Evolutionary conservation across 2,329 filamentous ascomycete species (phyloP), one percentile per base, ranked within the genome.

Genomic region (Phialophora expanda): DNA sequence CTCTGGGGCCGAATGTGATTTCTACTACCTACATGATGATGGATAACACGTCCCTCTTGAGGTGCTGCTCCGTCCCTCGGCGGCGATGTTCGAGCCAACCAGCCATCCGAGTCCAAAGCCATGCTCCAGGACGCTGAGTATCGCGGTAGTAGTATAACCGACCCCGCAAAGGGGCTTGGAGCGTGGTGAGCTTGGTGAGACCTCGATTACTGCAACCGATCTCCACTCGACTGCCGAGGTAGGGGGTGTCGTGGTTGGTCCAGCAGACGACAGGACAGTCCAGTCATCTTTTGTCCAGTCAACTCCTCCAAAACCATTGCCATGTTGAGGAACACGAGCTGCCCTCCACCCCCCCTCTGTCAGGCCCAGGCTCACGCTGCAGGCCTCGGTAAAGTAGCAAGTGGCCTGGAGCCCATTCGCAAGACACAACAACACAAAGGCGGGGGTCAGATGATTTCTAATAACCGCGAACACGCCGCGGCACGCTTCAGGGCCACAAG

Each of bases 401-500:
- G 24, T 24, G 38, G 38, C 38, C 38, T 30, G 12, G 28, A 48
- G 8, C 28, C 28, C 24, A 55, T 24, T 30, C n/a, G 48, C n/a
- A 24, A 41, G n/a, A 32, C 28, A 32, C 32, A 30, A 61, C 5
- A 50, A 14, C 30, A 24, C 28, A 50, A 28, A 32, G 44, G 58
- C 58, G 58, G 58, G 58, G 8, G 48, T 17, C 11, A 20, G 11
- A 30, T 55, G 11, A 30, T 55, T 3, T 24, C 22, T 12, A 26
- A 51, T 61, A 61, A 22, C 58, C 58, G 58, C 58, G 7, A 41
- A 53, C 51, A 22, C 46, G 30, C 58, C 58, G 58, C 58, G 58
- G 58, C 48, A 51, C n/a, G 22, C 5, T 50, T 44, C 14, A 30
- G 17, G 38, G 2, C 12, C 34, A 41, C 14, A 17, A 32, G 32